These are phyloP conservation scores for Lepidium aucheri DNA, from an alignment of 345 rosid species.

Conservation along the genomic window DNA sequence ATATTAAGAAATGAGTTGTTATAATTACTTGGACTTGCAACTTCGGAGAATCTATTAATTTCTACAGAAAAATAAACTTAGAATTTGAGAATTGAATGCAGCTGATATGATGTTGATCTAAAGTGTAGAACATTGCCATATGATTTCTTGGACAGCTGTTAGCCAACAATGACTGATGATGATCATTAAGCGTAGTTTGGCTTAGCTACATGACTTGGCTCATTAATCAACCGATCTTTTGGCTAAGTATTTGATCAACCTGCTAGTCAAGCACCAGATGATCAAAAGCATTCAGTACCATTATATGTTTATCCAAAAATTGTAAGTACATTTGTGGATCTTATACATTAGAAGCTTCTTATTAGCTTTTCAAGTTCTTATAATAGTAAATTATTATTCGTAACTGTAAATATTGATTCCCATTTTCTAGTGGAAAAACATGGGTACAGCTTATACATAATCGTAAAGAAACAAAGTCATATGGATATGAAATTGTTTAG, in stretches of 20 bases:
- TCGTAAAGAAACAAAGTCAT: neutral
- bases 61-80: neutral
- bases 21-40: neutral
- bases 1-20: constrained; percentile 2
- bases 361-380: neutral
- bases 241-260: neutral
- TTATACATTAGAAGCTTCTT: neutral
- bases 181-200: neutral
- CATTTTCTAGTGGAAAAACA: neutral
- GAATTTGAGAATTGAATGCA: neutral
- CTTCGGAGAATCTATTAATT: no score
- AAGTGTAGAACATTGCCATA: neutral
- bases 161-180: neutral
- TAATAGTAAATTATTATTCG: neutral
- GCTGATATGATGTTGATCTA: neutral
- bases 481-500: neutral
- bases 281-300: neutral
- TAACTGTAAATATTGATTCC: neutral
- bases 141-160: neutral
- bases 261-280: neutral
- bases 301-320: neutral
- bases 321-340: no score
- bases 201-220: neutral
- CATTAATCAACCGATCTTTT: neutral
- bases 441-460: neutral